Conservation (phyloP, 371 early-diverging fungal genomes). For the Apophysomyces sp. region DNA sequence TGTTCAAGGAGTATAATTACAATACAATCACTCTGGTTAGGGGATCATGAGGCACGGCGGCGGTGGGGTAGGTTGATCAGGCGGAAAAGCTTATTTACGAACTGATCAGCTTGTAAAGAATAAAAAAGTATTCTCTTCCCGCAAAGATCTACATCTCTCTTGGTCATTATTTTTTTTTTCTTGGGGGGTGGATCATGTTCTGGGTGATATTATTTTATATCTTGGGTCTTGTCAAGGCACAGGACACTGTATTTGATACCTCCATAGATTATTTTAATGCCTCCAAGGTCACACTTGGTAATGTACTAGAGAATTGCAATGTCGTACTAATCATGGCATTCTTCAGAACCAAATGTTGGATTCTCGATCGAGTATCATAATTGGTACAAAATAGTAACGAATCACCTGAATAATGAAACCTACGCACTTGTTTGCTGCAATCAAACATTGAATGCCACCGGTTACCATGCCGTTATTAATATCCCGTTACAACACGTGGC, state of each 20-base stretch:
- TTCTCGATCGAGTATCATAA: constrained; percentile 26
- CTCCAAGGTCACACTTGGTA: constrained; percentile 12
- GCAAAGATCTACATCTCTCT: not conserved
- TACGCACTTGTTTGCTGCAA: constrained; percentile 32
- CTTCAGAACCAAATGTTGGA: not conserved
- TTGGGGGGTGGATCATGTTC: not conserved
- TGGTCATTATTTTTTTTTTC: constrained; percentile 1
- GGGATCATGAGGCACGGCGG: too few species aligned
- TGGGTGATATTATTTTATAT: not conserved
- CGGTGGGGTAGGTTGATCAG: too few species aligned
- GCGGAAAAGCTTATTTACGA: too few species aligned
- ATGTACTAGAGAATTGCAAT: not conserved
- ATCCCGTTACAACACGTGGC: constrained; percentile 16
- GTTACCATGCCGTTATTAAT: constrained; percentile 21
- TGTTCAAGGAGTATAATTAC: too few species aligned
- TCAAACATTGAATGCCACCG: constrained; percentile 11
- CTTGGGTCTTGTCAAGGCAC: not conserved
- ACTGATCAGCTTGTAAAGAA: too few species aligned
- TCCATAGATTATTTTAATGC: constrained; percentile 9
- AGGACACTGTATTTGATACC: constrained; percentile 14
- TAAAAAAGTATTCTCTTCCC: not conserved
- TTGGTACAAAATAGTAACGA: constrained; percentile 25
- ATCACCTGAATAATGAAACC: constrained; percentile 13
- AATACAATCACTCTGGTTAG: too few species aligned
- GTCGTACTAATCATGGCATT: not conserved